A percentile compares a stretch with the other conserved stretches of the same genome.
Evolutionary conservation across 148 eudicot genomes (phyloP).

Genomic region (Fagopyrum esculentum): DNA sequence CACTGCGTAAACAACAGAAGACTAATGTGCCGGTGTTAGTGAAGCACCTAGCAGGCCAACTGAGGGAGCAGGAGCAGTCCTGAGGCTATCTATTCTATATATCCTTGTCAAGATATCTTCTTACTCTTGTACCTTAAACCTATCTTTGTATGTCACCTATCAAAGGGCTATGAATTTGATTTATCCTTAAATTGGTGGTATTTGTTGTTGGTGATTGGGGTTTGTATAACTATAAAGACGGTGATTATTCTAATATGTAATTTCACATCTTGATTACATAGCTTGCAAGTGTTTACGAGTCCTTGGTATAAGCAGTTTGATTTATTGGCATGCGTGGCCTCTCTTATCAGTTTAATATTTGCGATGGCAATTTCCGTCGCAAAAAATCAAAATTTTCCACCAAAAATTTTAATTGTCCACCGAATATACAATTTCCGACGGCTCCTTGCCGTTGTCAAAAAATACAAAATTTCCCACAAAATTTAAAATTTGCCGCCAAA

Average conservation of each 20-base stretch:
- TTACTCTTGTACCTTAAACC: too few species aligned
- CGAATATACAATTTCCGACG: too few species aligned
- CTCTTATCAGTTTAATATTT: background rate
- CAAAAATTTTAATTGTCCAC: too few species aligned
- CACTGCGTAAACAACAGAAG: constrained; percentile 58
- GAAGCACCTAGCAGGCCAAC: constrained; percentile 81
- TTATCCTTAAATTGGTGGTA: background rate
- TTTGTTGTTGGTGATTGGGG: background rate
- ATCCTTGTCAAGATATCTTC: too few species aligned
- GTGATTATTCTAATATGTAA: background rate
- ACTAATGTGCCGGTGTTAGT: constrained; percentile 82
- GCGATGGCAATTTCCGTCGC: background rate
- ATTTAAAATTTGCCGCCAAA: too few species aligned
- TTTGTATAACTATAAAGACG: background rate
- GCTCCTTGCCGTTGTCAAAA: too few species aligned
- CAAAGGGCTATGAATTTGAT: too few species aligned
- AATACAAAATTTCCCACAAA: too few species aligned
- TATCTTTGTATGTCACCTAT: too few species aligned
- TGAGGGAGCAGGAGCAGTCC: constrained; percentile 80
- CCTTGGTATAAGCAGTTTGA: background rate
- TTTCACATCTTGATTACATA: background rate
- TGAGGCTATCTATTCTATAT: background rate
- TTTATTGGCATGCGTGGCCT: background rate
- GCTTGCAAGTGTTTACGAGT: background rate
- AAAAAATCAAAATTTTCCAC: too few species aligned